Evolutionary conservation across 805 yeast species (phyloP).

Genomic region (Torulaspora delbrueckii): DNA sequence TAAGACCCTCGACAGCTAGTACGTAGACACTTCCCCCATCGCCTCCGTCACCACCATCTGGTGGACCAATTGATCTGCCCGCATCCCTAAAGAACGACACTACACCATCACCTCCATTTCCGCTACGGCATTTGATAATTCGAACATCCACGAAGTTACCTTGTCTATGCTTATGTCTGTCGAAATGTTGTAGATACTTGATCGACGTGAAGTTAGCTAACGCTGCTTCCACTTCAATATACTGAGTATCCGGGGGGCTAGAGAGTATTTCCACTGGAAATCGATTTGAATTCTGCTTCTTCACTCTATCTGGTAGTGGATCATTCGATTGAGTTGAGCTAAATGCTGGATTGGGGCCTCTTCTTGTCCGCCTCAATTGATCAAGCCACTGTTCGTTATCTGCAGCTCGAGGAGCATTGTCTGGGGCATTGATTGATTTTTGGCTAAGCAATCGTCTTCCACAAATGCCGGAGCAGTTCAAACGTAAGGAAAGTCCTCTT

Average conservation of each 20-base stretch:
- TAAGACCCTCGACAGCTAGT: conserved; percentile 67
- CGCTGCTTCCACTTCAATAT: conserved; percentile 23
- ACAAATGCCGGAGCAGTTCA: not conserved
- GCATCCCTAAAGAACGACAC: conserved; percentile 86
- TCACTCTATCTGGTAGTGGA: not conserved
- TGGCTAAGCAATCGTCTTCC: conserved; percentile 2
- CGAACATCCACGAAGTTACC: conserved; percentile 56
- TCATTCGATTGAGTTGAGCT: not conserved
- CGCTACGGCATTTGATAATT: conserved; percentile 62
- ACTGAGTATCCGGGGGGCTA: conserved; percentile 22
- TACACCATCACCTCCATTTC: conserved; percentile 85
- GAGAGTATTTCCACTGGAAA: conserved; percentile 17
- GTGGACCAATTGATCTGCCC: conserved; percentile 81
- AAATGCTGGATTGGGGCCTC: not conserved
- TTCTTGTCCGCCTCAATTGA: conserved; percentile 13
- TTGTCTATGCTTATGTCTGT: conserved; percentile 43
- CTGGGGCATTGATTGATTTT: conserved; percentile 24
- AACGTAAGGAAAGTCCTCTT: not conserved
- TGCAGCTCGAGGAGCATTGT: conserved; percentile 40
- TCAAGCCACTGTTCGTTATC: conserved; percentile 44
- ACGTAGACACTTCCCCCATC: conserved; percentile 83
- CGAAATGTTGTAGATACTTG: conserved; percentile 30
- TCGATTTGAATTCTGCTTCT: not conserved
- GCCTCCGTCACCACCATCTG: conserved; percentile 99
- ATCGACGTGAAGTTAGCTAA: conserved; percentile 27